These are phyloP conservation scores for Xylariaceae sp. DNA, from an alignment of 2,329 filamentous ascomycete species.

Conservation along the genomic window DNA sequence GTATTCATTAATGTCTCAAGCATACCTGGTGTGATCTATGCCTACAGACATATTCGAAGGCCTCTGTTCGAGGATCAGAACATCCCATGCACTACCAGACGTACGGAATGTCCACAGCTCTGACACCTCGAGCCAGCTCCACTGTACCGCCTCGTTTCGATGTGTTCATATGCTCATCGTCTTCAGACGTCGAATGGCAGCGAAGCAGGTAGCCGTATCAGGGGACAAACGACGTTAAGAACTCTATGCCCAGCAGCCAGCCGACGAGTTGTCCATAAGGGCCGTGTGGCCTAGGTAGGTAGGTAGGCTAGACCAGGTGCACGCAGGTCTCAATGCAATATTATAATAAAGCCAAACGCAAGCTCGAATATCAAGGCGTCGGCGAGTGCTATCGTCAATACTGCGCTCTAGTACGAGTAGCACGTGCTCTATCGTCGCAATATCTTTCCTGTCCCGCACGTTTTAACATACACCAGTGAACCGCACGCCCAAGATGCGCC, in stretches of 20 bases:
- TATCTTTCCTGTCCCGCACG: conserved; percentile 20
- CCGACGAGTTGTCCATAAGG: not conserved
- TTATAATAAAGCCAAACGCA: not conserved
- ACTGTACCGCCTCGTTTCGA: not conserved
- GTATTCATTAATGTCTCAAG: not conserved
- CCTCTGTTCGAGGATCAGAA: not conserved
- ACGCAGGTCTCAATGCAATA: not conserved
- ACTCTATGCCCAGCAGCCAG: not conserved
- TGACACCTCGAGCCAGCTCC: not conserved
- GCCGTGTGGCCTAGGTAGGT: not conserved
- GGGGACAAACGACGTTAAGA: not conserved
- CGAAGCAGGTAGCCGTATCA: not conserved
- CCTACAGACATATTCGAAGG: not conserved
- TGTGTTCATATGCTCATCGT: too few species aligned
- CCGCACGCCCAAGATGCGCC: not conserved
- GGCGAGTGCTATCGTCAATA: conserved; percentile 4
- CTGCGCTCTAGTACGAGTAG: conserved; percentile 26
- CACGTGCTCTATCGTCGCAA: conserved; percentile 21
- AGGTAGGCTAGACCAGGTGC: not conserved
- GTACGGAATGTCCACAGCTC: not conserved
- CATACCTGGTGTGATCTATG: not conserved
- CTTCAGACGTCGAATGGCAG: not conserved
- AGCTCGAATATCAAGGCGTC: not conserved
- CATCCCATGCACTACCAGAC: not conserved
- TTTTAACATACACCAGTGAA: conserved; percentile 8